These are phyloP conservation scores for Dorcoceras hygrometricum DNA, from an alignment of 257 asterid species.

Conservation along the genomic window DNA sequence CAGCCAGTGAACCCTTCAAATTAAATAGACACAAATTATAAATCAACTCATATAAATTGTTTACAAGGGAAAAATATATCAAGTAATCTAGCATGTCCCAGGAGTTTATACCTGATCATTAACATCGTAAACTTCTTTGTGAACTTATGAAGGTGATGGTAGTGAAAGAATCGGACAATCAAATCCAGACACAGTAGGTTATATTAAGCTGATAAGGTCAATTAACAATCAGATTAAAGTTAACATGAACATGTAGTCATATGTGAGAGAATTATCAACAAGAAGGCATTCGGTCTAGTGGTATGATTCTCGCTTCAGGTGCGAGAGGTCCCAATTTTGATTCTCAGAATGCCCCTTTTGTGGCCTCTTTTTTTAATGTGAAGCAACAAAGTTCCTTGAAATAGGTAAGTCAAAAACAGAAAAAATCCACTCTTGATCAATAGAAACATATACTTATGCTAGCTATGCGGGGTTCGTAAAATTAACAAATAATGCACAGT, in stretches of 20 bases:
- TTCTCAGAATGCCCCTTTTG: slow-evolving; percentile 74
- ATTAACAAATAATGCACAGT: background rate
- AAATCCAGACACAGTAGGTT: no score
- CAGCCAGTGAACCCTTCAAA: background rate
- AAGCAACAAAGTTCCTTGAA: no score
- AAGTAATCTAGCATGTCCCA: background rate
- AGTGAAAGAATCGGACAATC: no score
- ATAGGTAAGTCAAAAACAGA: background rate
- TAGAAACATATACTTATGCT: no score
- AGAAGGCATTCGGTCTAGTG: slow-evolving; percentile 80
- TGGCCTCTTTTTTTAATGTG: no score
- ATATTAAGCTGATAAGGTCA: no score
- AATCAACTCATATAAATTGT: background rate
- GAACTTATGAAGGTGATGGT: background rate
- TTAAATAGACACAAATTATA: background rate
- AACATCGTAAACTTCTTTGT: background rate
- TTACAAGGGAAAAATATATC: background rate
- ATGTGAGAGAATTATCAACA: no score
- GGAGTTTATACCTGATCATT: background rate
- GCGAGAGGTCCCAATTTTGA: slow-evolving; percentile 78
- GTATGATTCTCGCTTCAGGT: slow-evolving; percentile 82
- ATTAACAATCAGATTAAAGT: no score
- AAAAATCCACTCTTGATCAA: background rate
- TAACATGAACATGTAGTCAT: no score
- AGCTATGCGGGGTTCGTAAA: background rate